Percentiles rank a stretch among this genome's conserved stretches.
Conservation (phyloP, 352 stramenopile species). For the Detonula confervacea region DNA sequence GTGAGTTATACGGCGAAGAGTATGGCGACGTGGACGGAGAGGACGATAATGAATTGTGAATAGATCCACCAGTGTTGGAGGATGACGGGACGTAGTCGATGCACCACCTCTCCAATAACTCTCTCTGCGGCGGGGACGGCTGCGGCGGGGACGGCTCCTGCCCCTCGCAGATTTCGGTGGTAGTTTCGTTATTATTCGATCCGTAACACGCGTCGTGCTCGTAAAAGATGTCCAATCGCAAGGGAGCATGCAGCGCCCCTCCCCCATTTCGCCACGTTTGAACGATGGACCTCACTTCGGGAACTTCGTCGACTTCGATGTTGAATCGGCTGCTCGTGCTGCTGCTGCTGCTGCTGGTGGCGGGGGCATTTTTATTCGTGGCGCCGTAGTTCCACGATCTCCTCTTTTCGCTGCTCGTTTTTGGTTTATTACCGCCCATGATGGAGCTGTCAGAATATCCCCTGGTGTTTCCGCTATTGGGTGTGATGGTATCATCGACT, state of each 20-base stretch:
- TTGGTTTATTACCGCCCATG: neutral
- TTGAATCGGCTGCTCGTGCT: conserved; percentile 68
- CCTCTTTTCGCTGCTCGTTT: neutral
- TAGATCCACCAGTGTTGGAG: neutral
- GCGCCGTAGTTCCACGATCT: neutral
- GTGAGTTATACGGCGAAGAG: conserved; percentile 2
- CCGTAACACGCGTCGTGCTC: conserved; percentile 45
- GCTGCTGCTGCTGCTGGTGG: conserved; percentile 9
- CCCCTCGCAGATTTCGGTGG: conserved; percentile 12
- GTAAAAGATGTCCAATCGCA: conserved; percentile 84
- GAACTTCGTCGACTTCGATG: conserved; percentile 74
- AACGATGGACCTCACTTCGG: conserved; percentile 35
- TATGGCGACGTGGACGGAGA: conserved; percentile 12
- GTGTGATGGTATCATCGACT: neutral
- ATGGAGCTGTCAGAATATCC: neutral
- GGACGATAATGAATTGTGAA: neutral
- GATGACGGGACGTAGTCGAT: conserved; percentile 69
- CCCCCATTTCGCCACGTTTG: neutral
- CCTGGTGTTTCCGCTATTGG: neutral
- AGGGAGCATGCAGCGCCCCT: conserved; percentile 66
- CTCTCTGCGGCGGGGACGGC: conserved; percentile 28
- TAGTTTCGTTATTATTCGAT: no score
- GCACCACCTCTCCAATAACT: conserved; percentile 83
- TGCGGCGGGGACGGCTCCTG: neutral
- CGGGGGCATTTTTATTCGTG: conserved; percentile 9